Conservation (phyloP, 2,329 filamentous ascomycete species). For the Epichloe gansuensis region DNA sequence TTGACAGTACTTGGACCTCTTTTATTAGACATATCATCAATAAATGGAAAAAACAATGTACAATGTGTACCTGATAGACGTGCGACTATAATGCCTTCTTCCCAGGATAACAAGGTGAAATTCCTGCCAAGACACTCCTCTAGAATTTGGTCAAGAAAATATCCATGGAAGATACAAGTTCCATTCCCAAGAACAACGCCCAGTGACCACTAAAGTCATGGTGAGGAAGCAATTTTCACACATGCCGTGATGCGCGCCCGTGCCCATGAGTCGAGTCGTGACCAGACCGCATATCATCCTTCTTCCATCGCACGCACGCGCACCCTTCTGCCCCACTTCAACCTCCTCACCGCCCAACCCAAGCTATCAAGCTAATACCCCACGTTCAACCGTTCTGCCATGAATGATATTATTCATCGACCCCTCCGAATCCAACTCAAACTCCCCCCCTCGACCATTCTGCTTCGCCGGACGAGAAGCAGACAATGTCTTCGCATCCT, state of each 20-base stretch:
- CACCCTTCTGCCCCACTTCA: background rate
- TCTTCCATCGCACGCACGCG: background rate
- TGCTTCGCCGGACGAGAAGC: background rate
- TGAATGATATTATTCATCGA: background rate
- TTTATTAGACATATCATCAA: too few species aligned
- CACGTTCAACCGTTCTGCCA: background rate
- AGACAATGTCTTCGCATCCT: conserved; percentile 7
- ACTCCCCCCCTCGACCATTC: background rate
- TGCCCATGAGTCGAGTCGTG: too few species aligned
- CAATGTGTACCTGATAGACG: too few species aligned
- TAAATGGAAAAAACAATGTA: too few species aligned
- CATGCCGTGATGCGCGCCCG: background rate
- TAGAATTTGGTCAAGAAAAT: too few species aligned
- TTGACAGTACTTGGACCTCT: too few species aligned
- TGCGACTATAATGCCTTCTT: too few species aligned
- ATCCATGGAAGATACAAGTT: too few species aligned
- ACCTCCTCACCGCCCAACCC: background rate
- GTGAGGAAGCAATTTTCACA: background rate
- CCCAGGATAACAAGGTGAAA: too few species aligned
- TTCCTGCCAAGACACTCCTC: too few species aligned
- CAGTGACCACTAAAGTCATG: too few species aligned
- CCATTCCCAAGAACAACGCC: too few species aligned
- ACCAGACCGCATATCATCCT: background rate
- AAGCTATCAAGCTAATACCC: conserved; percentile 1
- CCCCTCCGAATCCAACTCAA: conserved; percentile 1